Percentiles rank a stretch among this genome's conserved stretches.
Evolutionary conservation across 495 filamentous ascomycete species (phyloP).

Genomic region (Podospora appendiculata): DNA sequence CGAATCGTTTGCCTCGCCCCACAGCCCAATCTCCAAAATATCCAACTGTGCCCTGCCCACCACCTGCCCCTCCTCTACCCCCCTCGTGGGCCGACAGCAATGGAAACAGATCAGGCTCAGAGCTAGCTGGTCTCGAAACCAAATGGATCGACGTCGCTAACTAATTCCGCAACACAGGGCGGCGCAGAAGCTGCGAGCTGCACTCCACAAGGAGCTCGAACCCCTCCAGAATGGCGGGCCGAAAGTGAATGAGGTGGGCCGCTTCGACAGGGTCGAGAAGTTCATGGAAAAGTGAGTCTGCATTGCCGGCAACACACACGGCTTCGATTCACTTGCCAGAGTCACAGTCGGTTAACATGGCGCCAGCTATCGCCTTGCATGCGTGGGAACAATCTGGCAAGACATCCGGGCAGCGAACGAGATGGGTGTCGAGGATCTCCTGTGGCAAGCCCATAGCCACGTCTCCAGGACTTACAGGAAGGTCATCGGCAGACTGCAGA

Average conservation of each 20-base stretch:
- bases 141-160: constrained; percentile 3
- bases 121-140: neutral
- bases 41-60: neutral
- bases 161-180: constrained; percentile 6
- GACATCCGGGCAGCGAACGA: constrained; percentile 63
- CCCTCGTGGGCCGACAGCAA: neutral
- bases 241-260: constrained; percentile 38
- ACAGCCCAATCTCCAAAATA: neutral
- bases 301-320: neutral
- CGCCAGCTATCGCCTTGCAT: constrained; percentile 58
- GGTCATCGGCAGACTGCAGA: constrained; percentile 35
- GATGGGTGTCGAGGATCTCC: constrained; percentile 54
- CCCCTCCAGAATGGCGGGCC: constrained; percentile 35
- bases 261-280: constrained; percentile 51
- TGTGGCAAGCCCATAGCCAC: constrained; percentile 74
- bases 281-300: constrained; percentile 49
- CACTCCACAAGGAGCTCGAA: constrained; percentile 26
- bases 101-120: neutral
- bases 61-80: neutral
- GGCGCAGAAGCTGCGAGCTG: constrained; percentile 16
- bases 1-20: neutral
- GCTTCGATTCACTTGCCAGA: constrained; percentile 6
- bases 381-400: constrained; percentile 61
- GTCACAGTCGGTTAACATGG: constrained; percentile 12
- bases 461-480: constrained; percentile 73